A percentile compares a stretch with the other conserved stretches of the same genome.
phyloP scores from a whole-genome alignment of 371 early-diverging fungal genomes.

The Mortierella sp. region DNA sequence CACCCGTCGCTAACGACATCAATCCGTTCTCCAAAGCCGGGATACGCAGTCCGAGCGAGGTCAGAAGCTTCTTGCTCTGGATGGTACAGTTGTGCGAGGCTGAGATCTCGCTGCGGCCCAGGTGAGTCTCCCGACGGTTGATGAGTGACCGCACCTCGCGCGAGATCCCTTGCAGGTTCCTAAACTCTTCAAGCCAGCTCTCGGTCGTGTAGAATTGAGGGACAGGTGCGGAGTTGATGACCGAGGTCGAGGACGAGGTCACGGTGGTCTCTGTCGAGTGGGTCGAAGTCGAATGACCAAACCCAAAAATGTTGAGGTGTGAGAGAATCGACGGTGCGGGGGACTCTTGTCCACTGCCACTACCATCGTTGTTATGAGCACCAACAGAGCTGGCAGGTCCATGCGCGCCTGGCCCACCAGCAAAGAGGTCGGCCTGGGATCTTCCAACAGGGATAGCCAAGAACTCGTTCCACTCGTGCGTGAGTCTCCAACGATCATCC shows the following conservation, averaged over 20 bases:
- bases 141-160: constrained; percentile 81
- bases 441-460: constrained; percentile 76
- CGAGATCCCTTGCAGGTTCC: constrained; percentile 68
- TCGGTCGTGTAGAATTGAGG: constrained; percentile 73
- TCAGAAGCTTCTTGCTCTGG: constrained; percentile 81
- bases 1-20: constrained; percentile 63
- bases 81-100: constrained; percentile 80
- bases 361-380: constrained; percentile 12
- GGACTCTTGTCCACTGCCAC: constrained; percentile 23
- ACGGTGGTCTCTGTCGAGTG: constrained; percentile 12
- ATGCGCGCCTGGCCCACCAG: constrained; percentile 31
- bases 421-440: constrained; percentile 57
- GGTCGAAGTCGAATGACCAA: constrained; percentile 13
- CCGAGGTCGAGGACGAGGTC: constrained; percentile 10
- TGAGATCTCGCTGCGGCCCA: constrained; percentile 79
- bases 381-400: constrained; percentile 20
- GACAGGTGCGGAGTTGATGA: constrained; percentile 23
- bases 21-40: constrained; percentile 71
- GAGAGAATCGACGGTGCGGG: constrained; percentile 35
- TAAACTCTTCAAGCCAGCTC: constrained; percentile 89
- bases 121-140: constrained; percentile 77
- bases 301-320: constrained; percentile 49
- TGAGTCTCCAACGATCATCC: constrained; percentile 86
- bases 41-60: constrained; percentile 61
- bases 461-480: constrained; percentile 81